These are phyloP conservation scores for Coniferiporia weirii DNA, from an alignment of 1,284 basidiomycete genomes.

Conservation along the genomic window DNA sequence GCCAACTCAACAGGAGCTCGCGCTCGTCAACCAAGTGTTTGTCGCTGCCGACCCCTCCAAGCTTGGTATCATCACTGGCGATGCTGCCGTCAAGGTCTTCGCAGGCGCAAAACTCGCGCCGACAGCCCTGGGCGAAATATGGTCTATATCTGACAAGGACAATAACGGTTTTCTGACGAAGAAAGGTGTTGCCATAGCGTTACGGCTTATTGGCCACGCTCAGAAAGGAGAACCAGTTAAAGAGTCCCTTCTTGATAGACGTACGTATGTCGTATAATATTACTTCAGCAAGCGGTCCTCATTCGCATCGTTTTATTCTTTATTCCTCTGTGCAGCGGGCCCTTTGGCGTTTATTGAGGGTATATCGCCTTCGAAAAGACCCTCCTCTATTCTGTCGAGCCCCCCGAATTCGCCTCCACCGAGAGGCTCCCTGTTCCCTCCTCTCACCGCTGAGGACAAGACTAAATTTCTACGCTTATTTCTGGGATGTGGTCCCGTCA, in stretches of 20 bases:
- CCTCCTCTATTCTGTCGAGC: constrained; percentile 38
- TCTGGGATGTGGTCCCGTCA: constrained; percentile 62
- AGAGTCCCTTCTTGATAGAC: constrained; percentile 55
- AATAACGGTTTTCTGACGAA: constrained; percentile 89
- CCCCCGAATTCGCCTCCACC: constrained; percentile 59
- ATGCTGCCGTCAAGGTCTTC: constrained; percentile 79
- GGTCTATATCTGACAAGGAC: constrained; percentile 88
- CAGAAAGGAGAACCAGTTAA: constrained; percentile 79
- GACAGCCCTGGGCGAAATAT: constrained; percentile 86
- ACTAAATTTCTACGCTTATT: constrained; percentile 82
- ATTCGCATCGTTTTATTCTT: background rate
- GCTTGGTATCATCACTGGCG: constrained; percentile 78
- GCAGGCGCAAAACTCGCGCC: constrained; percentile 74
- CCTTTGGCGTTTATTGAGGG: constrained; percentile 81
- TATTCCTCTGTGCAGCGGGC: constrained; percentile 50
- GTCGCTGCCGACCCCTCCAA: constrained; percentile 65
- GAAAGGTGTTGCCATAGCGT: constrained; percentile 80
- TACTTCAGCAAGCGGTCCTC: background rate
- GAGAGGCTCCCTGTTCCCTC: constrained; percentile 40
- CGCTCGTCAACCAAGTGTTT: constrained; percentile 69
- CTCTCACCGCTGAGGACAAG: constrained; percentile 74
- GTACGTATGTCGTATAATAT: constrained; percentile 39
- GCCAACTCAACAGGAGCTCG: constrained; percentile 60
- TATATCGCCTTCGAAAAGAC: constrained; percentile 37
- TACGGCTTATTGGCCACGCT: constrained; percentile 89